Conservation (phyloP, 2,329 filamentous ascomycete genomes). For the Alternaria arbusti region DNA sequence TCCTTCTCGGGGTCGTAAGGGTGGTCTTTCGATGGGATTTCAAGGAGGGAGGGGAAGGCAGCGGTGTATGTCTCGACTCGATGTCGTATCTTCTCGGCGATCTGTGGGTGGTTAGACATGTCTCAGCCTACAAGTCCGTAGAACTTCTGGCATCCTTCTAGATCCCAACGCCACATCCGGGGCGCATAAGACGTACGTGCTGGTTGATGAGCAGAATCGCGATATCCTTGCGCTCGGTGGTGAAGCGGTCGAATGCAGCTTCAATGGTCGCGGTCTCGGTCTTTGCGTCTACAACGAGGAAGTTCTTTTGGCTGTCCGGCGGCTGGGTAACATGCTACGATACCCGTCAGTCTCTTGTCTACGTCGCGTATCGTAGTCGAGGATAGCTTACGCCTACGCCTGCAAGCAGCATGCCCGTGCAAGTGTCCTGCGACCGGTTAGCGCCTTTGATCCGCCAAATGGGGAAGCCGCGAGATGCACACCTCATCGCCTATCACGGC, state of each 20-base stretch:
- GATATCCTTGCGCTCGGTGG: conserved; percentile 90
- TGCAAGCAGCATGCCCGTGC: conserved; percentile 92
- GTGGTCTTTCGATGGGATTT: conserved; percentile 98
- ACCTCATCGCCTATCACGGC: conserved; percentile 98
- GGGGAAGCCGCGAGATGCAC: conserved; percentile 8
- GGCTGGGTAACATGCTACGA: conserved; percentile 87
- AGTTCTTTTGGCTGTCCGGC: conserved; percentile 94
- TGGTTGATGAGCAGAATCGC: conserved; percentile 97
- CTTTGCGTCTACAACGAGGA: conserved; percentile 93
- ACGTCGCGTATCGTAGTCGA: neutral
- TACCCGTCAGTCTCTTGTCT: conserved; percentile 3
- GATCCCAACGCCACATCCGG: neutral
- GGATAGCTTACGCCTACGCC: conserved; percentile 80
- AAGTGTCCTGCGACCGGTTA: conserved; percentile 73
- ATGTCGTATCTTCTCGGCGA: conserved; percentile 92
- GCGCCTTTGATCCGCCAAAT: conserved; percentile 1
- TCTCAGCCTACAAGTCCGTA: neutral
- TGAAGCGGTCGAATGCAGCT: conserved; percentile 87
- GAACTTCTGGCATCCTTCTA: neutral
- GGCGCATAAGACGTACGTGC: conserved; percentile 67
- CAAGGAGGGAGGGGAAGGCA: conserved; percentile 93
- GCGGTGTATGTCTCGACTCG: conserved; percentile 90
- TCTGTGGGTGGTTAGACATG: conserved; percentile 57
- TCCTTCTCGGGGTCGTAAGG: conserved; percentile 99
- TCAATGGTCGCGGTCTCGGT: conserved; percentile 90